Evolutionary conservation across 352 stramenopile species (phyloP), one percentile per base, ranked within the genome.

Genomic region (Pythium myriotylum): DNA sequence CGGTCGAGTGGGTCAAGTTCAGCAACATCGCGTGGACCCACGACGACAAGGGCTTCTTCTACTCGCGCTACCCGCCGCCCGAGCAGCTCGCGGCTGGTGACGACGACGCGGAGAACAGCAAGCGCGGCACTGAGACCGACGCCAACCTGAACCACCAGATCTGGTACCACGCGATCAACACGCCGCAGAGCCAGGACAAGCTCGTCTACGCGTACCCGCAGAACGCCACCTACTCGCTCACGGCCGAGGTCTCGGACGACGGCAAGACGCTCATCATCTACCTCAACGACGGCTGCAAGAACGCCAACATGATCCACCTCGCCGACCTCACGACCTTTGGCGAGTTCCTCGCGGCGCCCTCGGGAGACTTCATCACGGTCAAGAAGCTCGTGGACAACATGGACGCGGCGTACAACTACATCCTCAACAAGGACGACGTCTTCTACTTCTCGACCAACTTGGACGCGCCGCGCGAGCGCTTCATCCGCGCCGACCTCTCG

Each of bases 371-470:
- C 0, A 75, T 93, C 39, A 22, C 69, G 1, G 74, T 91, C 19
- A 78, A 88, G 26, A 95, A 93, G 58, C 67, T 96, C 9, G 82
- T 97, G 41, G 80, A 96, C 62, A 86, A 88, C 39, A 96, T 96
- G 81, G 84, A 95, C 27, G 74, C 73, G 0, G 67, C 84, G 23
- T 97, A 91, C 77, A 74, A 77, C 51, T 96, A 96, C 65, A 79
- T 96, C 50, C 61, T 94, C 40, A 97, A 96, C 73, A 82, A 96
- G 29, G 88, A 86, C n/a, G 73, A 86, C 17, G 76, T 72, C 46
- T 96, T 94, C 69, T 95, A 91, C 68, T 96, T 97, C 60, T 75
- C 79, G 62, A 96, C 82, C 35, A 97, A 97, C 65, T 68, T 76
- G 37, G 58, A 95, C 37, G 89, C 88, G 23, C 86, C 85, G 16